Evolutionary conservation across 2,329 filamentous ascomycete genomes (phyloP).

Genomic region (Aspergillus fumigatiaffinis): DNA sequence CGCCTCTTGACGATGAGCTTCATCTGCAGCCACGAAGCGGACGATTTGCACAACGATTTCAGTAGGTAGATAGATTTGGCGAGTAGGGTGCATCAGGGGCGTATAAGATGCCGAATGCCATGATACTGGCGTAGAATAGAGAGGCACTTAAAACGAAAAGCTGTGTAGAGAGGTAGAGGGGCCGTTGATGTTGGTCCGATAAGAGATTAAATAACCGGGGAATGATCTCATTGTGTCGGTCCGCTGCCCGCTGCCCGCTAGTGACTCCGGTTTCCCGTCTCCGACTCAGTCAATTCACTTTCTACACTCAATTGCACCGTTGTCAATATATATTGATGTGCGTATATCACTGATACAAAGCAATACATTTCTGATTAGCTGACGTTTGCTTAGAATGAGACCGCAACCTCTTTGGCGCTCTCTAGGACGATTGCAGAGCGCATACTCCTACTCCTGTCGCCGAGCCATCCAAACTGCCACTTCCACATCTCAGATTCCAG

Average conservation of each 20-base stretch:
- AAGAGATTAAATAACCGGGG: background rate
- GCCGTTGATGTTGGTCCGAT: background rate
- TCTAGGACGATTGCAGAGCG: conserved; percentile 23
- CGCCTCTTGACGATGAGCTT: conserved; percentile 40
- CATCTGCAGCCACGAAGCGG: conserved; percentile 36
- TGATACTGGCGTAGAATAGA: background rate
- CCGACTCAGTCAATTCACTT: background rate
- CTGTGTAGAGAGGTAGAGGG: background rate
- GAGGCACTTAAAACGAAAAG: background rate
- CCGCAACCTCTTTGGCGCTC: conserved; percentile 22
- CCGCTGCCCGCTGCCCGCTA: no score
- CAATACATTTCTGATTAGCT: background rate
- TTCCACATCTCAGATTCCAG: conserved; percentile 27
- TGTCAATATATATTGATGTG: background rate
- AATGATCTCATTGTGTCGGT: conserved; percentile 6
- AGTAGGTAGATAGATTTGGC: conserved; percentile 46
- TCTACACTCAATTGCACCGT: background rate
- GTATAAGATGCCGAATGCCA: conserved; percentile 10
- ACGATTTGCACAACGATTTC: conserved; percentile 53
- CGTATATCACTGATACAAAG: background rate
- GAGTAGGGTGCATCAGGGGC: conserved; percentile 17
- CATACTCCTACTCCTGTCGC: conserved; percentile 15
- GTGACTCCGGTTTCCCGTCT: background rate
- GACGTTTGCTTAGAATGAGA: conserved; percentile 20
- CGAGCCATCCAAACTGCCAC: conserved; percentile 28